Base-by-base conservation (phyloP, 805 yeast species). In the Saccharomycopsis guyanensis region DNA sequence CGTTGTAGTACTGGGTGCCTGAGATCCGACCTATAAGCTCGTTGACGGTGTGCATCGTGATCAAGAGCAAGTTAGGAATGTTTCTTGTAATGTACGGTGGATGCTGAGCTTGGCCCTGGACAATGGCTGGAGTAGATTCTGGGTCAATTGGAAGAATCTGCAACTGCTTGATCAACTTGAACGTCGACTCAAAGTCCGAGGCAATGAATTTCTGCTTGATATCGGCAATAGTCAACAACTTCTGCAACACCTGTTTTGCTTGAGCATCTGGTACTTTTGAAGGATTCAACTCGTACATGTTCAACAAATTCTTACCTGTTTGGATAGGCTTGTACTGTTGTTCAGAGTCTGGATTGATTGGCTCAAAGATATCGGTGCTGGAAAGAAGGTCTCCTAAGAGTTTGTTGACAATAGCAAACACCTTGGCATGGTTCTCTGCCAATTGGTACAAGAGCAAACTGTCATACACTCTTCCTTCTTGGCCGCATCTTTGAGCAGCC, bases 391-490 rank as follows among this genome's bases (percentile, higher is more conserved):
- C 95, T 29, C 96, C 87, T 32, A 93, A 66, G 25, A 86, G 65
- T 56, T 78, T 74, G 65, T 86, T 88, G 53, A 88, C 76, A 49
- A 87, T 73, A 1, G 74, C 63, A 6, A 91, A 73, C 12, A 87
- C 97, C 25, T 83, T 80, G 58, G 84, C 83, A 61, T 83, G 83
- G 55, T 89, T 95, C 63, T 86, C 94, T 40, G 95, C 78, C 53
- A 91, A 73, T 64, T 89, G 96, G 60, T 86, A 91, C 45, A 93
- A 71, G 47, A 86, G 69, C 51, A 93, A 73, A 16, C 96, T 86
- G 59, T 93, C 97, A 51, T 82, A 78, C 12, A 78, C 72, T 58
- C 95, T 74, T 5, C 97, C 97, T 57, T 89, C 97, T 55, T 86
- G 93, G 57, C 86, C 93, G 13, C 96, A 95, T 55, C 78, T 78